A percentile compares a stretch with the other conserved stretches of the same genome.
Evolutionary conservation across 2,329 filamentous ascomycete genomes (phyloP).

Genomic region (Hypomyces rosellus): DNA sequence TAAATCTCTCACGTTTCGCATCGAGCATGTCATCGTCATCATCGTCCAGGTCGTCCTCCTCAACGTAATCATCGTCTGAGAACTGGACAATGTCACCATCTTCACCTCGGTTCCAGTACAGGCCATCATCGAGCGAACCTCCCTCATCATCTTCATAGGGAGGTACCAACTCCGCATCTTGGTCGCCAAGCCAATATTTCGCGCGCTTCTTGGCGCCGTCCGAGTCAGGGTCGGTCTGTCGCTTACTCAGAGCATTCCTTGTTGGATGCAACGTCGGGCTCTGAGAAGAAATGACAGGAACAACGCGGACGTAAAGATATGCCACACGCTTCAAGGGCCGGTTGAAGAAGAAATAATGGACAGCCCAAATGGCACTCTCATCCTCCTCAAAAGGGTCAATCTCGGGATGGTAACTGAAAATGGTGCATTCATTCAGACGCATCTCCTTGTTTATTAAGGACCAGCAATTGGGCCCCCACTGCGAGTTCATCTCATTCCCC

Average conservation of each 20-base stretch:
- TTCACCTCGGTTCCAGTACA: constrained; percentile 53
- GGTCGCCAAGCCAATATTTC: constrained; percentile 79
- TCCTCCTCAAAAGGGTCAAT: constrained; percentile 89
- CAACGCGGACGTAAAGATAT: constrained; percentile 87
- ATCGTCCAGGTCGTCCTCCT: constrained; percentile 31
- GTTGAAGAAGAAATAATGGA: constrained; percentile 98
- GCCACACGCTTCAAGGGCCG: constrained; percentile 85
- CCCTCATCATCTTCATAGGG: constrained; percentile 40
- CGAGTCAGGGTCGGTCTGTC: constrained; percentile 26
- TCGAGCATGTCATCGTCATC: constrained; percentile 37
- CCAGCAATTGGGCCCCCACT: constrained; percentile 92
- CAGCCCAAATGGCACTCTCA: constrained; percentile 88
- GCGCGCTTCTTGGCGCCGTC: constrained; percentile 60
- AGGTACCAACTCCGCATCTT: constrained; percentile 42
- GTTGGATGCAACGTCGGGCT: constrained; percentile 43
- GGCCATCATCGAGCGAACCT: constrained; percentile 42
- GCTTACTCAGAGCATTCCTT: constrained; percentile 22
- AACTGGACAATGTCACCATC: constrained; percentile 52
- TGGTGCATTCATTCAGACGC: constrained; percentile 78
- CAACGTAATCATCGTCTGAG: constrained; percentile 41
- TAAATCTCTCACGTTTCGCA: constrained; percentile 43
- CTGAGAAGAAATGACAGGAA: constrained; percentile 65
- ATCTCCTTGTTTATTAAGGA: constrained; percentile 89
- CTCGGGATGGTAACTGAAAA: constrained; percentile 84
- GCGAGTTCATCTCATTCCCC: constrained; percentile 45